Conservation (phyloP, 768 basidiomycete genomes). For the Trametes gibbosa region DNA sequence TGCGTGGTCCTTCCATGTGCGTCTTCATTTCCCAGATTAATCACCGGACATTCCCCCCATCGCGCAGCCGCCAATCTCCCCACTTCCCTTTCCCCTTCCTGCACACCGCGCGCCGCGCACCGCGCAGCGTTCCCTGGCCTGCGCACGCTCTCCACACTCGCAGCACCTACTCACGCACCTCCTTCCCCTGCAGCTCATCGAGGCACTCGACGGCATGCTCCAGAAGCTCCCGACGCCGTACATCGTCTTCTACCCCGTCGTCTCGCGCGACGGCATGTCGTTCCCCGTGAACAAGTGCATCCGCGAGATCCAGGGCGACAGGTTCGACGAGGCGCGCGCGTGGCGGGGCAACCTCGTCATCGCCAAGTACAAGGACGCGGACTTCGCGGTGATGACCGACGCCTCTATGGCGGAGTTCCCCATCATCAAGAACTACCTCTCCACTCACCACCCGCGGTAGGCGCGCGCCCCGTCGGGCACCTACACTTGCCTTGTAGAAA, state of each 20-base stretch:
- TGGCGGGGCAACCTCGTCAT: slow-evolving; percentile 82
- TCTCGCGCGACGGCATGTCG: slow-evolving; percentile 77
- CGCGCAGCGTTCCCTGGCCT: neutral
- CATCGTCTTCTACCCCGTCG: slow-evolving; percentile 73
- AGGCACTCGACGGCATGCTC: slow-evolving; percentile 78
- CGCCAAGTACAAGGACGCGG: slow-evolving; percentile 58
- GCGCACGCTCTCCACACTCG: no score
- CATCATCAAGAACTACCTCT: slow-evolving; percentile 74
- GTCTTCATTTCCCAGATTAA: slow-evolving; percentile 19
- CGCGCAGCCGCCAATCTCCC: slow-evolving; percentile 14
- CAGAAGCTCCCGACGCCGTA: slow-evolving; percentile 77
- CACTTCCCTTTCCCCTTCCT: slow-evolving; percentile 15
- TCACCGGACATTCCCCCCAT: slow-evolving; percentile 15
- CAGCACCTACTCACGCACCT: neutral
- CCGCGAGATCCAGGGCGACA: slow-evolving; percentile 66
- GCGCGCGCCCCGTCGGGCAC: slow-evolving; percentile 37
- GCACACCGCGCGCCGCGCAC: slow-evolving; percentile 8
- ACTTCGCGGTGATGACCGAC: slow-evolving; percentile 56
- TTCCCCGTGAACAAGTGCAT: slow-evolving; percentile 79
- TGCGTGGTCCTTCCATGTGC: slow-evolving; percentile 73
- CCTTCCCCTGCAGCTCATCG: slow-evolving; percentile 53
- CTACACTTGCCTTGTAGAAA: slow-evolving; percentile 20
- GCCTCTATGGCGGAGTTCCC: slow-evolving; percentile 85
- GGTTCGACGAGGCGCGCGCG: slow-evolving; percentile 58
- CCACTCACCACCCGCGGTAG: slow-evolving; percentile 44